Evolutionary conservation across 768 basidiomycete species (phyloP).

Genomic region (Rickenella mellea): DNA sequence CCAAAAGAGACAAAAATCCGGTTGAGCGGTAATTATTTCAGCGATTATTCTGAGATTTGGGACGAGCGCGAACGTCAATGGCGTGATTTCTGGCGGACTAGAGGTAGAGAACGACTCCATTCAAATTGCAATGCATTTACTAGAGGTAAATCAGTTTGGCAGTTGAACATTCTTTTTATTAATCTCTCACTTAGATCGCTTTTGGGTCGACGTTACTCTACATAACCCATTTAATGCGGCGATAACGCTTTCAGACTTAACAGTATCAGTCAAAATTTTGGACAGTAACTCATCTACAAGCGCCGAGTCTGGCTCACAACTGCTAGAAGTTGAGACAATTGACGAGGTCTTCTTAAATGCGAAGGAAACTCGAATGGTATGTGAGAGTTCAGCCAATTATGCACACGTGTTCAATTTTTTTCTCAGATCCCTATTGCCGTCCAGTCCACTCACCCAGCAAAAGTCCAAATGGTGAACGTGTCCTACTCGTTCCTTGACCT

Average conservation of each 20-base stretch:
- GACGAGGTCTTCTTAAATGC: slow-evolving; percentile 53
- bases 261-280: slow-evolving; percentile 39
- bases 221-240: slow-evolving; percentile 69
- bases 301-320: slow-evolving; percentile 15
- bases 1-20: slow-evolving; percentile 47
- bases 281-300: too few species aligned
- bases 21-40: slow-evolving; percentile 38
- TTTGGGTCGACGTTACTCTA: slow-evolving; percentile 67
- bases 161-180: neutral
- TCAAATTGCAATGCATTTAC: slow-evolving; percentile 50
- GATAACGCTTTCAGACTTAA: slow-evolving; percentile 55
- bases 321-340: slow-evolving; percentile 49
- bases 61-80: slow-evolving; percentile 55
- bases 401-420: neutral
- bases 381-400: slow-evolving; percentile 13
- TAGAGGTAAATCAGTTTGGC: slow-evolving; percentile 35
- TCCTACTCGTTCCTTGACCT: slow-evolving; percentile 67
- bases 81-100: slow-evolving; percentile 46
- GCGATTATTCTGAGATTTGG: slow-evolving; percentile 46
- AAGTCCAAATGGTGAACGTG: slow-evolving; percentile 46
- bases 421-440: slow-evolving; percentile 54
- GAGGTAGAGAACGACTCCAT: slow-evolving; percentile 46
- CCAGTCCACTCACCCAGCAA: slow-evolving; percentile 39
- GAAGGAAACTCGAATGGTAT: slow-evolving; percentile 56
- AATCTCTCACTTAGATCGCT: slow-evolving; percentile 39